Base-by-base conservation (phyloP, 768 basidiomycete genomes). In the Mrakia hoshinonis region DNA sequence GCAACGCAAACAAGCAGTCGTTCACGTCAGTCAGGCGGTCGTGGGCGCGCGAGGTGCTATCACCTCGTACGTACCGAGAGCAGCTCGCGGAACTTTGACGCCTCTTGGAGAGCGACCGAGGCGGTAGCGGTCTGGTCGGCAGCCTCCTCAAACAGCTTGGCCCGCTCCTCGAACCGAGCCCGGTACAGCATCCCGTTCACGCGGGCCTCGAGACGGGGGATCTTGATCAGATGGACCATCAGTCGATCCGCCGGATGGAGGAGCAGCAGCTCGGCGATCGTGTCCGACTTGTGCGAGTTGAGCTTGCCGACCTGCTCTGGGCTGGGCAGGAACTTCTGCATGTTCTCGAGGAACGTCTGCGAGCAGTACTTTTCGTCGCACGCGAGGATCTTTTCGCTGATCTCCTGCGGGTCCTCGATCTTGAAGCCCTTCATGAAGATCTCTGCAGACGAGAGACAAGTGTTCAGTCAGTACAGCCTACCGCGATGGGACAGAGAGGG, bases 171-270 rank as follows among this genome's bases (percentile, higher is more conserved):
- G 77, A 96, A 98, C 52, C 86, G 85, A 71, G 87, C 86, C 76
- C 88, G 89, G 78, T 93, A 97, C 43, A 96, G 83, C 96, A 99
- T 97, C n/a, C 91, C 88, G 76, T 95, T 87, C 72, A 98, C 88
- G 12, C 96, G 87, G 58, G 91, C 89, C 12, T 84, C 85, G 12
- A 99, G 83, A 46, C 92, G 88, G 52, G 95, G 86, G 34, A 98
- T 93, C 79, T 96, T 92, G 76, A 98, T 96, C 47, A 97, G 83
- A 74, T 94, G 90, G 31, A 99, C 92, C 91, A 99, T 93, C 60
- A 99, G 85, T 39, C 96, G 87, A 81, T 99, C 96, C 22, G 96
- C 89, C 24, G 89, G 87, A 80, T 97, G 94, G n/a, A 99, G 83
- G 38, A 85, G 86, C 51, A 87, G 87, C 15, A 99, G 85, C 75